These are phyloP conservation scores for Opeltia flavorubescens DNA, from an alignment of 495 filamentous ascomycete genomes.

Conservation along the genomic window DNA sequence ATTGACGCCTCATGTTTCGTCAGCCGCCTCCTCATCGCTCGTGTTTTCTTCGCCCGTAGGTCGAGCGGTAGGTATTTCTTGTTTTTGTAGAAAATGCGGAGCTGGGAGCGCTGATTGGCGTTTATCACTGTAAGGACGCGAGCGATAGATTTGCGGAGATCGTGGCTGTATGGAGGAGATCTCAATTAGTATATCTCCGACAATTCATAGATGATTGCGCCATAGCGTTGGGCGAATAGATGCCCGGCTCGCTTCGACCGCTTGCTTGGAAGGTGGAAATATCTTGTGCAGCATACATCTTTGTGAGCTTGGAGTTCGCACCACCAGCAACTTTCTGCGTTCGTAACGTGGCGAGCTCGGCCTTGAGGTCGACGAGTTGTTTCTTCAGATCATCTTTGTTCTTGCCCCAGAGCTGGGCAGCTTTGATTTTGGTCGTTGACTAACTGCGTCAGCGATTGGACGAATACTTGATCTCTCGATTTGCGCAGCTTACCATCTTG, in stretches of 20 bases:
- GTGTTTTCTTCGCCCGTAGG: constrained; percentile 92
- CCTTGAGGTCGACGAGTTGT: constrained; percentile 88
- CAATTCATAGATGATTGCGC: neutral
- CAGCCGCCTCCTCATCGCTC: constrained; percentile 84
- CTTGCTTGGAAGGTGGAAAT: too few species aligned
- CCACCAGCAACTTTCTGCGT: constrained; percentile 95
- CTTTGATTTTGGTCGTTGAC: constrained; percentile 89
- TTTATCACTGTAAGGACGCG: constrained; percentile 98
- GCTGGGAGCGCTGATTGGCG: constrained; percentile 92
- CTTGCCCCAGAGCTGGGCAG: constrained; percentile 93
- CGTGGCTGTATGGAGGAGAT: constrained; percentile 49
- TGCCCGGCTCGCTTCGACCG: too few species aligned
- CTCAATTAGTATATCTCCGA: neutral
- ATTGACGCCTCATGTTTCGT: constrained; percentile 74
- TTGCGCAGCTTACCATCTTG: constrained; percentile 14
- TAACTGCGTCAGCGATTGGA: constrained; percentile 25
- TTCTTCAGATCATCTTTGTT: constrained; percentile 92
- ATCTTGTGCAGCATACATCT: constrained; percentile 59
- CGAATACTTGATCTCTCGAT: too few species aligned
- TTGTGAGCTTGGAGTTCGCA: constrained; percentile 83
- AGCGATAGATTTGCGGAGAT: constrained; percentile 98
- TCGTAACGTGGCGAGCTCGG: constrained; percentile 80
- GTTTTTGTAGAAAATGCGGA: constrained; percentile 98
- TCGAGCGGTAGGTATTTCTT: constrained; percentile 98
- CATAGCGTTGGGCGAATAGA: constrained; percentile 12